These are phyloP conservation scores for Ailanthus altissimus DNA, from an alignment of 345 rosid species.

Conservation along the genomic window DNA sequence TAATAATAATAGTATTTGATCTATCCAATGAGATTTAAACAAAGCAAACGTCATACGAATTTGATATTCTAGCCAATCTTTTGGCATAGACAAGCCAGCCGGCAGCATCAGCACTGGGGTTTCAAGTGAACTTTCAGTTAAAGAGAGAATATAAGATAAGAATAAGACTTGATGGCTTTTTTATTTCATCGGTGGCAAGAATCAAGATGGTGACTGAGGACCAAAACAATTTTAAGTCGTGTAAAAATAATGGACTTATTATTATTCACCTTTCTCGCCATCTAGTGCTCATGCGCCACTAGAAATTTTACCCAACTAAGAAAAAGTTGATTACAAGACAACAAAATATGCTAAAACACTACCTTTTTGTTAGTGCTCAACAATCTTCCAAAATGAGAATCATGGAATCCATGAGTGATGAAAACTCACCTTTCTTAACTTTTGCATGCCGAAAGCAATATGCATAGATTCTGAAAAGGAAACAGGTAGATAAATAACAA, in stretches of 20 bases:
- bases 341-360: neutral
- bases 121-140: too few relatives aligned
- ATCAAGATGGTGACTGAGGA: too few relatives aligned
- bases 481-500: constrained; percentile 5
- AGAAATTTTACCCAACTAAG: constrained; percentile 3
- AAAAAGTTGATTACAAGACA: constrained; percentile 16
- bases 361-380: constrained; percentile 33
- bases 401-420: constrained; percentile 25
- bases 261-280: too few relatives aligned
- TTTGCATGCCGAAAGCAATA: constrained; percentile 29
- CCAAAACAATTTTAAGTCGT: too few relatives aligned
- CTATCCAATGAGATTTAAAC: too few relatives aligned
- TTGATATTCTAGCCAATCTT: neutral
- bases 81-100: neutral
- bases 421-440: constrained; percentile 19
- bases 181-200: too few relatives aligned
- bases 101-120: constrained; percentile 9
- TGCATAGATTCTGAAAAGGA: constrained; percentile 16
- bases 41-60: neutral
- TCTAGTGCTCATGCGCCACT: too few relatives aligned
- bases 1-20: too few relatives aligned
- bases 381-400: constrained; percentile 24
- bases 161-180: too few relatives aligned
- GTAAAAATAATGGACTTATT: too few relatives aligned
- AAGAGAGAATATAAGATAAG: too few relatives aligned